Conservation (phyloP, 306 rosid species). For the Prunus padus region DNA sequence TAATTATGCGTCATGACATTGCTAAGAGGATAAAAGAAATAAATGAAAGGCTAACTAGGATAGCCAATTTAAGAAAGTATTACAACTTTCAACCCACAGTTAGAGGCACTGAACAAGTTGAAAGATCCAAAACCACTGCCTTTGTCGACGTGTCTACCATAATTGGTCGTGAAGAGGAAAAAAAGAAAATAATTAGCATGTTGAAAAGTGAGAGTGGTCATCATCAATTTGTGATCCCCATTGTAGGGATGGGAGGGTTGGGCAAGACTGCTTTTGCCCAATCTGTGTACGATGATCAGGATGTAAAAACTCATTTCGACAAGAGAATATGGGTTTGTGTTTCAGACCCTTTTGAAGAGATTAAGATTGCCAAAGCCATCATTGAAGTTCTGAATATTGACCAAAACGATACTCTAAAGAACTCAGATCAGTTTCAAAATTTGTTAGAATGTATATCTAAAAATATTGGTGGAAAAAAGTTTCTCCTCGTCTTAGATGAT, state of each 20-base stretch:
- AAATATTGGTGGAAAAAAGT: not conserved
- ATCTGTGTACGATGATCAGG: not conserved
- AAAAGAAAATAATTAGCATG: fast-evolving
- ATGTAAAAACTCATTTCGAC: not conserved
- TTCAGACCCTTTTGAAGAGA: not conserved
- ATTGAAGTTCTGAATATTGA: not conserved
- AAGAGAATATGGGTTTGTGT: not conserved
- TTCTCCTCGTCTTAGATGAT: conserved; percentile 17
- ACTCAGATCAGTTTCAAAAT: not conserved
- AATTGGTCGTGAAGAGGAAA: not conserved
- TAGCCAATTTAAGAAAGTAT: too few species aligned
- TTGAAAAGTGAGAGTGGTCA: not conserved
- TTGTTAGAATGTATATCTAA: not conserved
- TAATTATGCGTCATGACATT: too few species aligned
- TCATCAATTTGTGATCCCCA: not conserved
- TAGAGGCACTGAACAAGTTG: not conserved
- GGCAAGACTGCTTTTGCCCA: conserved; percentile 8
- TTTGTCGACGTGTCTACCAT: not conserved
- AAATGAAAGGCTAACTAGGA: too few species aligned
- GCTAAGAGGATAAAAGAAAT: too few species aligned
- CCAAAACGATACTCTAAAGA: fast-evolving
- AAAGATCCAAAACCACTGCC: not conserved
- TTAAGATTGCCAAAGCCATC: not conserved
- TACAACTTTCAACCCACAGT: too few species aligned
- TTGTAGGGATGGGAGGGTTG: conserved; percentile 12